Conservation (phyloP, 257 asterid genomes). For the Sherardia arvensis region DNA sequence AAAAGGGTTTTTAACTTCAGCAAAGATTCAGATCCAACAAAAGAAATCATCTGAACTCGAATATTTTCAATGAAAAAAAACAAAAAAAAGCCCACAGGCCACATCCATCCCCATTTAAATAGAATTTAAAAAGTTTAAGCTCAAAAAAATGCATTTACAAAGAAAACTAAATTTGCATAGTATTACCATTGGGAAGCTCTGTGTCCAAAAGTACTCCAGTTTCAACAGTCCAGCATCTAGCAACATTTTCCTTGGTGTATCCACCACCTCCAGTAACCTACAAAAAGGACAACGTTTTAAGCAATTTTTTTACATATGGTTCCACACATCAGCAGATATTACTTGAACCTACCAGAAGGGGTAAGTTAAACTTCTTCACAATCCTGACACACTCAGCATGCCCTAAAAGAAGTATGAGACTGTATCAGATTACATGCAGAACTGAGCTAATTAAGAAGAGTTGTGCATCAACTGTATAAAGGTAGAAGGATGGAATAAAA, state of each 20-base stretch:
- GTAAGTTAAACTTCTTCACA: conserved; percentile 88
- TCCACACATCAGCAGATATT: conserved; percentile 6
- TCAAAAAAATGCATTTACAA: conserved; percentile 4
- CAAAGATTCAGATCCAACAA: not conserved
- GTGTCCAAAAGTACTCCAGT: conserved; percentile 82
- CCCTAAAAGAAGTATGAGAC: conserved; percentile 41
- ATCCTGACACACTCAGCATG: conserved; percentile 97
- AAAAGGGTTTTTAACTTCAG: not conserved
- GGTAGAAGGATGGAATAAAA: conserved; percentile 8
- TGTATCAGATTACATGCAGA: conserved; percentile 7
- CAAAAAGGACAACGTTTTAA: conserved; percentile 14
- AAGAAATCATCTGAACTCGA: not conserved
- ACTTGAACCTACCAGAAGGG: conserved; percentile 61
- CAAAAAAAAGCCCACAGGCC: not conserved
- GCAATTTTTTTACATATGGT: conserved; percentile 1
- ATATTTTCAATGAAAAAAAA: not conserved
- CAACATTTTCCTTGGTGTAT: conserved; percentile 96
- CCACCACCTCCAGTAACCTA: conserved; percentile 99
- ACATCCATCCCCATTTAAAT: not conserved
- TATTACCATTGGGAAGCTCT: conserved; percentile 80
- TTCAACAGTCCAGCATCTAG: conserved; percentile 98
- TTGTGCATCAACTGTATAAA: conserved; percentile 6
- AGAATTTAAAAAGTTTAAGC: not conserved
- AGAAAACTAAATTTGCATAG: not conserved
- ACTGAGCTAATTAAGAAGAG: conserved; percentile 3